Conservation (phyloP, 345 rosid genomes). For the Psidium friedrichsthalianum region DNA sequence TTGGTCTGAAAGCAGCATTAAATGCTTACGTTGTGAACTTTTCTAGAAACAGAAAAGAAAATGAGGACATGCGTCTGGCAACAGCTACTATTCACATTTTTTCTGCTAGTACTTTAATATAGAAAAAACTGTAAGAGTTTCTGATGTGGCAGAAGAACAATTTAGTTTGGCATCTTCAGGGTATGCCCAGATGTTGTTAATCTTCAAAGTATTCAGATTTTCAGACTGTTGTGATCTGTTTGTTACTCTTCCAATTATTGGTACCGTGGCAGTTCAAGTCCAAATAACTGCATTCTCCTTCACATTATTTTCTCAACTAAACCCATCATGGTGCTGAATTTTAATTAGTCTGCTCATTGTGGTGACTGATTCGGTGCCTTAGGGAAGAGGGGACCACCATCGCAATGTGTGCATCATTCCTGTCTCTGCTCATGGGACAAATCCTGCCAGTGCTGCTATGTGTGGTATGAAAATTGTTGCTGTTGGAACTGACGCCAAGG, state of each 20-base stretch:
- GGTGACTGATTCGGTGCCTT: neutral
- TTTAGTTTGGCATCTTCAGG: neutral
- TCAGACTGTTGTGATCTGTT: neutral
- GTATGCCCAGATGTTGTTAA: neutral
- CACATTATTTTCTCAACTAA: neutral
- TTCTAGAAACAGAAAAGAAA: neutral
- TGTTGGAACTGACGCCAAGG: conserved; percentile 96
- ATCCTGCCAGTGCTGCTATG: conserved; percentile 99
- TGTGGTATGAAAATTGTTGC: conserved; percentile 96
- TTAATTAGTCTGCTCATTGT: neutral
- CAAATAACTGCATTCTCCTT: neutral
- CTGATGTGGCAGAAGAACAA: neutral
- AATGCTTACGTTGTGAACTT: neutral
- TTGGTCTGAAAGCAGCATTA: neutral
- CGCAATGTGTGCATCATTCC: conserved; percentile 97
- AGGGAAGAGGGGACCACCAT: conserved; percentile 97
- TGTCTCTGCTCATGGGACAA: conserved; percentile 98
- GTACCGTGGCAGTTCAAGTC: neutral
- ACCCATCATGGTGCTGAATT: neutral
- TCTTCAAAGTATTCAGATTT: neutral
- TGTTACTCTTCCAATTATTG: neutral
- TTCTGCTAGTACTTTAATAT: neutral
- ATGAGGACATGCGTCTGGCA: neutral
- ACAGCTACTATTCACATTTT: neutral
- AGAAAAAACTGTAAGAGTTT: neutral